These are phyloP conservation scores for Teratosphaeria viscida DNA, from an alignment of 2,329 filamentous ascomycete species.

Conservation along the genomic window DNA sequence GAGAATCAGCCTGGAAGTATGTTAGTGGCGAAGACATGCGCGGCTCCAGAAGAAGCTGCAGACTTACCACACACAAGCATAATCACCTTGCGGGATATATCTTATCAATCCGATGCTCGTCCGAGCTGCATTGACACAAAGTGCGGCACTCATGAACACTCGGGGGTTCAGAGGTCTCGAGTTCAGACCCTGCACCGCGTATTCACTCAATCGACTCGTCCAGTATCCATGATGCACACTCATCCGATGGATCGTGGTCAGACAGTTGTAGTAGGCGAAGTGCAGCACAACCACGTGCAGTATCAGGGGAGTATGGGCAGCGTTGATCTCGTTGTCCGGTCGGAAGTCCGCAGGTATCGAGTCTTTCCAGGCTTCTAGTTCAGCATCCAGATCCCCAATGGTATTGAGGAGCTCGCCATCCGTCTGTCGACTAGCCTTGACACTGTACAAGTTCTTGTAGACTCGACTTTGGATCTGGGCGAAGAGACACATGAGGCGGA, in stretches of 20 bases:
- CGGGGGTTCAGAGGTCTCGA: constrained; percentile 81
- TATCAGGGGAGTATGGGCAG: constrained; percentile 83
- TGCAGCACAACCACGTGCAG: constrained; percentile 90
- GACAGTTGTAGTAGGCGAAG: constrained; percentile 94
- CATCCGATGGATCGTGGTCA: constrained; percentile 98
- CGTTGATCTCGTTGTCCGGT: constrained; percentile 94
- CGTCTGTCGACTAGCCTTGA: constrained; percentile 80
- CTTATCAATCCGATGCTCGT: constrained; percentile 90
- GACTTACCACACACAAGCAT: constrained; percentile 82
- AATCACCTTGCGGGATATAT: constrained; percentile 92
- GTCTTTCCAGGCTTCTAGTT: constrained; percentile 91
- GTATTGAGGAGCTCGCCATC: constrained; percentile 90
- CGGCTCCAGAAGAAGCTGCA: not conserved
- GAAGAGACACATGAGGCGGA: constrained; percentile 85
- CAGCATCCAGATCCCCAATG: constrained; percentile 80
- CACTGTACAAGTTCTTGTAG: constrained; percentile 86
- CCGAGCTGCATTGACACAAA: constrained; percentile 85
- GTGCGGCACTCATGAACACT: constrained; percentile 83
- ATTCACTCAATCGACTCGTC: constrained; percentile 90
- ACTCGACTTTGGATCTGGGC: constrained; percentile 86
- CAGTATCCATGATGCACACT: constrained; percentile 96
- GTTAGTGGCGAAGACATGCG: not conserved
- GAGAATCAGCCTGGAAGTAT: constrained; percentile 58
- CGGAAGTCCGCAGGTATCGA: constrained; percentile 88
- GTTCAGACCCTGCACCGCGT: constrained; percentile 88